Base-by-base conservation (phyloP, 257 asterid species). In the Ilex aquifolium region DNA sequence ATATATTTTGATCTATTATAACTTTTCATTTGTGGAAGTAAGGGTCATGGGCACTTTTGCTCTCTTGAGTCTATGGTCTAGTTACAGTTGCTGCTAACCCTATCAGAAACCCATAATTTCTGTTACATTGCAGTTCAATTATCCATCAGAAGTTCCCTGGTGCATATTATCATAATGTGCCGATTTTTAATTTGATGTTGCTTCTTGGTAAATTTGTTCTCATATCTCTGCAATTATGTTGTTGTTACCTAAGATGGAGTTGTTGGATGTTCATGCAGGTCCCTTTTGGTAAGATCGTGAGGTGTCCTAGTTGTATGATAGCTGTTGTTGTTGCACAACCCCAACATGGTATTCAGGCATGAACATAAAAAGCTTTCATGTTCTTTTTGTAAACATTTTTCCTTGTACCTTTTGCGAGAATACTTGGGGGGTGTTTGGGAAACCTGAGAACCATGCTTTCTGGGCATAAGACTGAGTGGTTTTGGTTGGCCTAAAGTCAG, bases 331-430 rank as follows among this genome's bases (percentile, higher is more conserved):
- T 91, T 13, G 84, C 95, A 72, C 98, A 89, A 74, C 98, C 97
- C 54, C 98, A 89, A 72, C 86, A 92, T 77, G 97, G 98, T 61
- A 67, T 87, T 84, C 98, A 92, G 97, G 98, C 75, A 85, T 48
- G 82, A 77, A 6, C 64, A 59, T 56, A 21, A 12, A 61, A n/a
- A 66, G 50, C 63, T 66, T 32, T n/a, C 27, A 52, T 55, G 16
- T 60, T 8, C 67, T 12, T 42, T 36, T 36, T 65, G 14, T 42
- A 17, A 65, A 57, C 50, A 15, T 61, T 48, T 53, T 10, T 5
- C 57, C 57, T n/a, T 49, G 4, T 49, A 12, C 17, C 54, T 11
- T 49, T 21, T 12, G 14, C n/a, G 54, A 15, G 14, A 49, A 3
- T 49, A 3, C n/a, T 49, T 49, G 5, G n/a, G 14, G 10, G 54